A percentile compares a stretch with the other conserved stretches of the same genome.
phyloP scores from a whole-genome alignment of 192 early-diverging fungal genomes.

The Thamnidium elegans region DNA sequence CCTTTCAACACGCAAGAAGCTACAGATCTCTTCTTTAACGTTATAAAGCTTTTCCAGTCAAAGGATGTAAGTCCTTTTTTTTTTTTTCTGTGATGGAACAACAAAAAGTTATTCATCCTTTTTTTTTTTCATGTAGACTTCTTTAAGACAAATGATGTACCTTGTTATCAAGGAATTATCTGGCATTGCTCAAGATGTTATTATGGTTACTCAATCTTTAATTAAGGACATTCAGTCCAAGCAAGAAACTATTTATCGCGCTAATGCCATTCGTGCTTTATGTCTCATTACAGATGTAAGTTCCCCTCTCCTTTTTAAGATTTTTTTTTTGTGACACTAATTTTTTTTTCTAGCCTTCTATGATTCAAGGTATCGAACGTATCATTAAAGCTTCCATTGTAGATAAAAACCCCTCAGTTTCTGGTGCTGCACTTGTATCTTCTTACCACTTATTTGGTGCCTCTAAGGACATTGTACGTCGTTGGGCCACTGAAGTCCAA shows the following conservation, averaged over 20 bases:
- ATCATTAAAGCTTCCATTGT: slow-evolving; percentile 96
- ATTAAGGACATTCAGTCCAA: slow-evolving; percentile 97
- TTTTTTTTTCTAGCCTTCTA: slow-evolving; percentile 62
- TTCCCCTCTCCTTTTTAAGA: background rate
- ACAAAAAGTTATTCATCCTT: slow-evolving; percentile 6
- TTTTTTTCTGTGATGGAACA: too few relatives aligned
- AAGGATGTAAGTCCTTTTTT: slow-evolving; percentile 69
- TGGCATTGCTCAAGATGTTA: slow-evolving; percentile 90
- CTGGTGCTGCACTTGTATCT: slow-evolving; percentile 90
- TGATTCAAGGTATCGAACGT: slow-evolving; percentile 94
- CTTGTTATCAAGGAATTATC: slow-evolving; percentile 96
- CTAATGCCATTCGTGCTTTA: slow-evolving; percentile 94
- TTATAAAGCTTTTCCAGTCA: slow-evolving; percentile 96
- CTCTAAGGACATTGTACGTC: slow-evolving; percentile 88
- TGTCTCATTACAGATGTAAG: slow-evolving; percentile 93
- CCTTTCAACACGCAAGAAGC: slow-evolving; percentile 91
- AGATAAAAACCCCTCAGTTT: slow-evolving; percentile 86
- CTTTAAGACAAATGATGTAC: slow-evolving; percentile 96
- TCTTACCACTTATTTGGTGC: slow-evolving; percentile 79
- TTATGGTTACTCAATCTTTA: slow-evolving; percentile 94
- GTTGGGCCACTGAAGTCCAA: slow-evolving; percentile 97
- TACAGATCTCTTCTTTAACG: slow-evolving; percentile 96
- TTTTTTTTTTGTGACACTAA: background rate
- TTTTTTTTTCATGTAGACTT: slow-evolving; percentile 54
- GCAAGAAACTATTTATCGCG: slow-evolving; percentile 87